These are phyloP conservation scores for Tylopilus rubrobrunneus DNA, from an alignment of 768 basidiomycete species.

Conservation along the genomic window DNA sequence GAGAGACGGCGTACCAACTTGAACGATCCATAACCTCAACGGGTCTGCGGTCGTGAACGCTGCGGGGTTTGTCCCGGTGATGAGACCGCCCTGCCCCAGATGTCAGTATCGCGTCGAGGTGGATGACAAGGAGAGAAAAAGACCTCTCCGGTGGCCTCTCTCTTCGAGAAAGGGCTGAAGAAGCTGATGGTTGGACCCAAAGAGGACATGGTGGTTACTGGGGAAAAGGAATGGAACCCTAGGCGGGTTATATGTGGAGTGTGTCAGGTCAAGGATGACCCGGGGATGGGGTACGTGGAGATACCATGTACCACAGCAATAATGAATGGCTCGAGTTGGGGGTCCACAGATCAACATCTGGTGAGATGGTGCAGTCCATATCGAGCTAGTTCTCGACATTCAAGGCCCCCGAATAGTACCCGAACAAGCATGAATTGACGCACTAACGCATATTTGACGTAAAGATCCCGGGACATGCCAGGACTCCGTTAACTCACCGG, in stretches of 20 bases:
- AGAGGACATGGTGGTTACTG: neutral
- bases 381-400: neutral
- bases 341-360: neutral
- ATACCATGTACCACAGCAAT: neutral
- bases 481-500: neutral
- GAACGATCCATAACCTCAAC: constrained; percentile 71
- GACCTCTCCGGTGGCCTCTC: constrained; percentile 26
- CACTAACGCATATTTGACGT: neutral
- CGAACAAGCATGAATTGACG: too few relatives aligned
- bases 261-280: neutral
- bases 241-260: neutral
- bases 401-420: neutral
- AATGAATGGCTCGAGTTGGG: neutral
- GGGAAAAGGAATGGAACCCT: neutral
- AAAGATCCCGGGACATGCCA: neutral
- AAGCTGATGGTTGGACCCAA: constrained; percentile 20
- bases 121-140: neutral
- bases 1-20: constrained; percentile 53
- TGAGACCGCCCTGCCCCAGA: constrained; percentile 59
- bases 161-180: neutral
- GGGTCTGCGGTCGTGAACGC: constrained; percentile 65
- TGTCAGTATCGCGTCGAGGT: constrained; percentile 1
- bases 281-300: too few relatives aligned
- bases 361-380: neutral
- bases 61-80: constrained; percentile 73